phyloP scores from a whole-genome alignment of 2,329 filamentous ascomycete genomes.

The Fusarium sp. region DNA sequence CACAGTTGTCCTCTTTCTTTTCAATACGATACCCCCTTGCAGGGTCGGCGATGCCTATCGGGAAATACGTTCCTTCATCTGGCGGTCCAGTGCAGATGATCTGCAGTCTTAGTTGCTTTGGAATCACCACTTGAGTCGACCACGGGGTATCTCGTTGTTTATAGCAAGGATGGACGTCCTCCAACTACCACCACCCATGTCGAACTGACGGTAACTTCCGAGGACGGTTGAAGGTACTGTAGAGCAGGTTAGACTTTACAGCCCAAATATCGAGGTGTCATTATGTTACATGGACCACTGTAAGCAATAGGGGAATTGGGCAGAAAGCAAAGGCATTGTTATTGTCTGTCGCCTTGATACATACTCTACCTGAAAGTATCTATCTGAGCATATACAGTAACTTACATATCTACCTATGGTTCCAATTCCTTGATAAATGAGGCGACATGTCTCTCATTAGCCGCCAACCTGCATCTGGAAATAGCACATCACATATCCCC shows the following conservation, averaged over 20 bases:
- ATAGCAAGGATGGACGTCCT: slow-evolving; percentile 9
- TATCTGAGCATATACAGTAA: not conserved
- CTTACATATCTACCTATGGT: not conserved
- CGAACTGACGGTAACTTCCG: slow-evolving; percentile 31
- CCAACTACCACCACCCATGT: slow-evolving; percentile 20
- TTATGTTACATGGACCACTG: slow-evolving; percentile 18
- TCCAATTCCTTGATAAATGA: slow-evolving; percentile 6
- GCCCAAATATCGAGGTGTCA: slow-evolving; percentile 11
- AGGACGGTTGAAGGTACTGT: slow-evolving; percentile 1
- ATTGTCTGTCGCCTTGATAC: not conserved
- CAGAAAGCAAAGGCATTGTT: not conserved
- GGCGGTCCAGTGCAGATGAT: slow-evolving; percentile 33
- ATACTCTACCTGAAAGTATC: not conserved
- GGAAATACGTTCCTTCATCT: not conserved
- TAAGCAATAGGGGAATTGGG: slow-evolving; percentile 10
- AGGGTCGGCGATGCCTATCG: not conserved
- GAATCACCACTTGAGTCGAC: slow-evolving; percentile 35
- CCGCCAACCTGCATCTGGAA: slow-evolving; percentile 2
- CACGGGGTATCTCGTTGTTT: slow-evolving; percentile 16
- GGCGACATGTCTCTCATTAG: not conserved
- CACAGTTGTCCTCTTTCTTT: not conserved
- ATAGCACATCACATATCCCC: slow-evolving; percentile 4
- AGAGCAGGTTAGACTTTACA: slow-evolving; percentile 16
- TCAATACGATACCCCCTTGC: not conserved
- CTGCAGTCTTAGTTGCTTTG: slow-evolving; percentile 25